phyloP scores from a whole-genome alignment of 805 yeast species.

The Ogataea sp. region DNA sequence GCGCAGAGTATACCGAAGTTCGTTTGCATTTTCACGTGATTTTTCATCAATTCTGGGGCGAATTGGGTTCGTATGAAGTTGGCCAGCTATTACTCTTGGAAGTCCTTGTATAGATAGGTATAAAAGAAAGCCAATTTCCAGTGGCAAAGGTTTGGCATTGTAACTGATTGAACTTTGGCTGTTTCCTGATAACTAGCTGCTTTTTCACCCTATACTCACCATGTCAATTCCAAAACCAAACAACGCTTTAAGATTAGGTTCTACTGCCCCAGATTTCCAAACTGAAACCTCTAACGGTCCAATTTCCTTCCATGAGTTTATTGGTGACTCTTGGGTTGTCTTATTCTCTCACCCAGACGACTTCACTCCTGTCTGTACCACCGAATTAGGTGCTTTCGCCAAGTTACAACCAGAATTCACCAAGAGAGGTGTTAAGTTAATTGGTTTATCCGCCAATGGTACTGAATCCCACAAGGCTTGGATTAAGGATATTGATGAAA shows the following conservation, averaged over 20 bases:
- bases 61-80: background rate
- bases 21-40: conserved; percentile 1
- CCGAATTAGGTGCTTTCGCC: conserved; percentile 72
- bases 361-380: conserved; percentile 74
- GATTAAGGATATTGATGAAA: conserved; percentile 67
- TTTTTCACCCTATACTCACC: background rate
- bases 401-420: conserved; percentile 62
- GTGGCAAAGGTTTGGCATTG: background rate
- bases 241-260: conserved; percentile 42
- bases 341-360: conserved; percentile 74
- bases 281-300: conserved; percentile 58
- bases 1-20: too few species aligned
- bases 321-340: conserved; percentile 56
- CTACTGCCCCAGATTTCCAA: conserved; percentile 62
- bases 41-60: conserved; percentile 1
- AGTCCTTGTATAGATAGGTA: too few species aligned
- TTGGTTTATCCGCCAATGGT: conserved; percentile 62
- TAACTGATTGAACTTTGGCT: background rate
- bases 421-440: conserved; percentile 55
- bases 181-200: background rate
- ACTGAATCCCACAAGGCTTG: conserved; percentile 55
- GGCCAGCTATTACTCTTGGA: too few species aligned
- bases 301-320: conserved; percentile 54
- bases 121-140: background rate
- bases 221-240: conserved; percentile 35